These are phyloP conservation scores for Straminergon stramineum DNA, from an alignment of 225 moss, liverwort and hornwort species.

Conservation along the genomic window DNA sequence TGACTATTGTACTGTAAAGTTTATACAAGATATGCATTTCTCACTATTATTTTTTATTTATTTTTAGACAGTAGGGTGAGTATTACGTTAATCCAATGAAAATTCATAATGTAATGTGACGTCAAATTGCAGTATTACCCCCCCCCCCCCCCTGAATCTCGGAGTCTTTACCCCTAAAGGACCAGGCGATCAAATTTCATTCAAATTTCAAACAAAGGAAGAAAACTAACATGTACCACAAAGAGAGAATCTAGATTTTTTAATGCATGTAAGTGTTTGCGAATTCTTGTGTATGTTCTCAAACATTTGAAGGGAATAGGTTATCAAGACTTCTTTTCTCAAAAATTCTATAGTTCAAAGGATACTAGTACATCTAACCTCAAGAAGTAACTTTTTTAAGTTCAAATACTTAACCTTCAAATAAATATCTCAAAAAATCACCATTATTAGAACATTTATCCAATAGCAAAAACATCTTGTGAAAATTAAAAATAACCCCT, in stretches of 20 bases:
- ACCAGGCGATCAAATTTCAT: not conserved
- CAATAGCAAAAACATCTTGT: rapidly evolving
- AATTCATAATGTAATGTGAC: not conserved
- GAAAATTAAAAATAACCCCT: not conserved
- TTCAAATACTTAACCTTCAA: not conserved
- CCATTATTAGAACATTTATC: not conserved
- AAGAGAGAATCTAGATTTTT: too few species aligned
- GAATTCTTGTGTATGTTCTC: not conserved
- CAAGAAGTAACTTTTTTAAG: not conserved
- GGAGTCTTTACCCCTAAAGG: not conserved
- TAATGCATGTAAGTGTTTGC: not conserved
- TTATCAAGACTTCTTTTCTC: not conserved
- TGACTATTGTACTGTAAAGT: too few species aligned
- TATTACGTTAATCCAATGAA: too few species aligned
- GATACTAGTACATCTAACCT: rapidly evolving
- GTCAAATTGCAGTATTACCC: too few species aligned
- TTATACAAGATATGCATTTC: not conserved
- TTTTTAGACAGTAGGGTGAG: too few species aligned
- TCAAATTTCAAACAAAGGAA: not conserved
- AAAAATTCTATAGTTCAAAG: not conserved
- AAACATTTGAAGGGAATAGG: too few species aligned
- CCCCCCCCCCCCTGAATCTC: too few species aligned
- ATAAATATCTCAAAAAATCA: not conserved
- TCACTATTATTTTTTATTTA: not conserved
- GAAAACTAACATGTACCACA: not conserved